Base-by-base conservation (phyloP, 495 filamentous ascomycete species). In the Pseudevernia furfuracea region DNA sequence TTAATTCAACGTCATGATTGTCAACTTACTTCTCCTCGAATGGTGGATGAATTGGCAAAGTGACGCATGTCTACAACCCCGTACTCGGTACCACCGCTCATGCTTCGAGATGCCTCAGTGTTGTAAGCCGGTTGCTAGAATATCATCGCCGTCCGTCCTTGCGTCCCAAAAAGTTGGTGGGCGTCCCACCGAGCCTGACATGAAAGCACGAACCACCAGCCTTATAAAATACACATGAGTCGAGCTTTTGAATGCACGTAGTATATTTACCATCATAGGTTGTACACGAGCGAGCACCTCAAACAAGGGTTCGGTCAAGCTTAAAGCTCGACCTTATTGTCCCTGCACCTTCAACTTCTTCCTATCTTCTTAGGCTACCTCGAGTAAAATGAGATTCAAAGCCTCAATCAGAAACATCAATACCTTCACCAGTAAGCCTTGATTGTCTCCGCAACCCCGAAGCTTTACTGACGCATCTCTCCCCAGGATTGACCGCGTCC, bases 361-460 rank as follows among this genome's bases (percentile, higher is more conserved):
- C 14, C 32, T 30, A 38, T 34, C 32, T 34, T 49, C 38, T 25
- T 39, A 23, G 36, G 25, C 19, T 46, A 0, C 15, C 37, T 38
- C 9, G 1, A 17, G 2, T 28, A 73, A 63, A 10, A 94, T 94
- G 91, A 82, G 91, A 57, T 94, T 94, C 79, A 87, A 85, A 69
- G 88, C 84, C 44, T 85, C 89, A 64, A 82, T 98, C 62, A 80
- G 82, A 71, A 95, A 96, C 68, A 86, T 91, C 62, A 82, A 77
- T 61, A 93, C 88, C 11, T 94, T 98, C 72, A 87, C 87, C 52
- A 96, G 92, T 95, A 76, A 70, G 81, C 74, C 2, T 30, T n/a
- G 12, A 53, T 32, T 14, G 6, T 49, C 19, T 32, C 23, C 30
- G 9, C 4, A 21, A 53, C 25, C 59, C 10, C 4, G 12, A 32